These are phyloP conservation scores for Penicillium argentinense DNA, from an alignment of 495 filamentous ascomycete genomes.

Conservation along the genomic window DNA sequence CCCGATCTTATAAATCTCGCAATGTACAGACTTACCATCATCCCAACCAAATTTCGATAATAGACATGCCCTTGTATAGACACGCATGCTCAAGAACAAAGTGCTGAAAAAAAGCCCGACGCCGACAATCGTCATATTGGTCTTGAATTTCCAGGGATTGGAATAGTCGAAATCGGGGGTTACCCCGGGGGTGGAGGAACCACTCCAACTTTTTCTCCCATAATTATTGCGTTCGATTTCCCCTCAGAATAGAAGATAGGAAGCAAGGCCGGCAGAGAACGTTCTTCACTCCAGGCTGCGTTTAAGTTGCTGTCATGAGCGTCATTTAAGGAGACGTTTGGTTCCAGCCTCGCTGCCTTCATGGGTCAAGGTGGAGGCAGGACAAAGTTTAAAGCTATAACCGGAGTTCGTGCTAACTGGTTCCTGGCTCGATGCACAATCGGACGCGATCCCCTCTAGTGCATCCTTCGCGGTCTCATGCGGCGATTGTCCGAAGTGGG, in stretches of 20 bases:
- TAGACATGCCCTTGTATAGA: conserved; percentile 22
- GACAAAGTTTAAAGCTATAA: neutral
- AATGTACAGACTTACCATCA: conserved; percentile 18
- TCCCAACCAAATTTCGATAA: conserved; percentile 28
- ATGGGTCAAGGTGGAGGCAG: neutral
- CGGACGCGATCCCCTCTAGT: no score
- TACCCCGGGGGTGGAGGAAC: conserved; percentile 13
- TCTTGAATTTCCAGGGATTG: conserved; percentile 15
- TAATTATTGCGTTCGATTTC: neutral
- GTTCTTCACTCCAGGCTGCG: no score
- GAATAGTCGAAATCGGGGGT: conserved; percentile 19
- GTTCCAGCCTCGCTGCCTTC: neutral
- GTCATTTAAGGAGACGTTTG: neutral
- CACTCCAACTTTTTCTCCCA: conserved; percentile 4
- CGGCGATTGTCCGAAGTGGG: neutral
- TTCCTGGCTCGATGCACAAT: neutral
- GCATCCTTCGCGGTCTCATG: neutral
- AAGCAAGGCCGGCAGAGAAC: no score
- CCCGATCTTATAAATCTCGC: neutral
- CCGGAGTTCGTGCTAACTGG: neutral
- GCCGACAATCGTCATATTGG: conserved; percentile 9
- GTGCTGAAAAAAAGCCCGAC: conserved; percentile 17
- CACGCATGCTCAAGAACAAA: conserved; percentile 12
- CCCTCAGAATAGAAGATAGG: neutral
- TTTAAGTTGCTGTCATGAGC: neutral